These are phyloP conservation scores for Castanopsis chinensis DNA, from an alignment of 306 rosid species.

Conservation along the genomic window DNA sequence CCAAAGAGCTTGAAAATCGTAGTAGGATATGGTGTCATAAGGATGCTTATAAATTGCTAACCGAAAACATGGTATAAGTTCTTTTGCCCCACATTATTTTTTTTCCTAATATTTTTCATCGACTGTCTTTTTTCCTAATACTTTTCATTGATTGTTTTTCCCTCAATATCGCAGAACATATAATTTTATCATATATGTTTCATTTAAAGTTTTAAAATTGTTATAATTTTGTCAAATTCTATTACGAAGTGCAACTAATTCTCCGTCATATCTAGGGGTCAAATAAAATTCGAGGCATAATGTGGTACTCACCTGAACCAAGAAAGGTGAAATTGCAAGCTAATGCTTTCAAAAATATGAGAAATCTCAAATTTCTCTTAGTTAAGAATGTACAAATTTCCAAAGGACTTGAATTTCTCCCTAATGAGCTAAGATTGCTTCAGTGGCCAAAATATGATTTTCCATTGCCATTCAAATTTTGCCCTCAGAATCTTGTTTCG, in stretches of 20 bases:
- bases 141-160: background rate
- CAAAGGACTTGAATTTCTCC: background rate
- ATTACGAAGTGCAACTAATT: background rate
- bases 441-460: slow-evolving; percentile 12
- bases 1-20: background rate
- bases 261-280: background rate
- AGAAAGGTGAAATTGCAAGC: slow-evolving; percentile 6
- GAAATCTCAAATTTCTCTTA: slow-evolving; percentile 12
- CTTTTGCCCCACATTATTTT: background rate
- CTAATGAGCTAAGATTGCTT: slow-evolving; percentile 8
- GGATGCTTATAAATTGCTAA: slow-evolving; percentile 1
- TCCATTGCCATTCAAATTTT: background rate
- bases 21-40: slow-evolving; percentile 15
- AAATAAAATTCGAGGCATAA: background rate
- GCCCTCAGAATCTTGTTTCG: too few relatives aligned
- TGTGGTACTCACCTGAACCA: background rate
- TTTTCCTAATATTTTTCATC: too few relatives aligned
- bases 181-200: too few relatives aligned
- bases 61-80: slow-evolving; percentile 5
- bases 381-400: slow-evolving; percentile 7
- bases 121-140: background rate
- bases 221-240: too few relatives aligned
- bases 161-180: too few relatives aligned
- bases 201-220: too few relatives aligned
- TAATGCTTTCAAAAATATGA: slow-evolving; percentile 19